These are phyloP conservation scores for Pyrenopolyporus hunteri DNA, from an alignment of 495 filamentous ascomycete species.

Conservation along the genomic window DNA sequence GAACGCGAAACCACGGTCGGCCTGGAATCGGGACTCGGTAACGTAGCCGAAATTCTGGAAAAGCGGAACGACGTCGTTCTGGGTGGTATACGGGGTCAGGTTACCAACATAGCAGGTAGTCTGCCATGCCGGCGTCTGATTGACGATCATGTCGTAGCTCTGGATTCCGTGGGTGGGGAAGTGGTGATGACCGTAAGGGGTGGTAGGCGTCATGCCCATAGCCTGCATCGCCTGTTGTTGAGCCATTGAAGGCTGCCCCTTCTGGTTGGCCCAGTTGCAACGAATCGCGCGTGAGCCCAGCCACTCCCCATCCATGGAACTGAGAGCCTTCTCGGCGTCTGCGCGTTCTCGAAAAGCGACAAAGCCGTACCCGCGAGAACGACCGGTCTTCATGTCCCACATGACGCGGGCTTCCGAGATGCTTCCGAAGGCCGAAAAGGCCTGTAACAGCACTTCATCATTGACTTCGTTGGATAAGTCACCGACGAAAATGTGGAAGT, in stretches of 20 bases:
- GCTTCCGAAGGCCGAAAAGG: constrained; percentile 94
- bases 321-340: constrained; percentile 95
- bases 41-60: constrained; percentile 99
- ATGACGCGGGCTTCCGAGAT: constrained; percentile 99
- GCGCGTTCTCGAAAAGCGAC: constrained; percentile 94
- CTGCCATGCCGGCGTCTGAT: constrained; percentile 98
- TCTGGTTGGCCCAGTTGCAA: constrained; percentile 99
- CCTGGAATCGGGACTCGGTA: constrained; percentile 95
- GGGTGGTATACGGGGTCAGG: constrained; percentile 95
- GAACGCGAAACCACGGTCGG: constrained; percentile 97
- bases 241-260: constrained; percentile 96
- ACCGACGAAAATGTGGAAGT: constrained; percentile 99
- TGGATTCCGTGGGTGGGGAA: constrained; percentile 97
- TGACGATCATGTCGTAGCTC: constrained; percentile 97
- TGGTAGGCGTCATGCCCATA: constrained; percentile 98
- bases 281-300: constrained; percentile 97
- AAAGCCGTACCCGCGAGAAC: constrained; percentile 96
- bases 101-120: constrained; percentile 99
- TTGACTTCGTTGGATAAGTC: constrained; percentile 99
- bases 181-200: constrained; percentile 94
- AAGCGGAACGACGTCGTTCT: constrained; percentile 91
- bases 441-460: constrained; percentile 91
- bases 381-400: constrained; percentile 99
- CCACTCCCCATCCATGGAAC: constrained; percentile 99
- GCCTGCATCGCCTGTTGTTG: constrained; percentile 96